Evolutionary conservation across 2,329 filamentous ascomycete species (phyloP).

Genomic region (Dissoconium aciculare): DNA sequence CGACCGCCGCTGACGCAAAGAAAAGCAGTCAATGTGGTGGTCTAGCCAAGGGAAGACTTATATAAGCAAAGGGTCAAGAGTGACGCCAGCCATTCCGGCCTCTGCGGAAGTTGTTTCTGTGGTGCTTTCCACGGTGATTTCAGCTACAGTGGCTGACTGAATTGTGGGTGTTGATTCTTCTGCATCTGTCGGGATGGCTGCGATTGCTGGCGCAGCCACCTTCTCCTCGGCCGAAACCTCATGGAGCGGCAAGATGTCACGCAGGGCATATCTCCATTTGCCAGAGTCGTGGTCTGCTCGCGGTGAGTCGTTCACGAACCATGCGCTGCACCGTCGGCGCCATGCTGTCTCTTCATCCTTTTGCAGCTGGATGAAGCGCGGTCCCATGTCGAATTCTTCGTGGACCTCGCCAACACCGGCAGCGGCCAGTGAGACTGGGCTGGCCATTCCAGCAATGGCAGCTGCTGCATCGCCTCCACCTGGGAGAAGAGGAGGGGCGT

Average conservation of each 20-base stretch:
- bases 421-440: constrained; percentile 18
- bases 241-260: constrained; percentile 13
- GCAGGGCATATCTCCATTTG: constrained; percentile 34
- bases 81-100: no score
- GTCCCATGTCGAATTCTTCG: constrained; percentile 95
- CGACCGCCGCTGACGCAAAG: no score
- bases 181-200: no score
- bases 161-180: no score
- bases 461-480: constrained; percentile 8
- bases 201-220: no score
- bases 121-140: no score
- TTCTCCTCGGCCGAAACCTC: no score
- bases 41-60: no score
- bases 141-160: no score
- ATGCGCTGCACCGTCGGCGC: constrained; percentile 74
- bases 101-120: no score
- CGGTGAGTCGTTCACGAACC: constrained; percentile 49
- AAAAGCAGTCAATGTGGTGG: no score
- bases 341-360: constrained; percentile 84
- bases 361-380: constrained; percentile 79
- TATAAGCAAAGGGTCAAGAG: no score
- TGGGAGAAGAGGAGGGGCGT: constrained; percentile 11
- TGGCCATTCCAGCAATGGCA: constrained; percentile 13
- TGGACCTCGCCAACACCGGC: constrained; percentile 62
- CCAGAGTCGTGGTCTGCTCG: constrained; percentile 70